phyloP scores from a whole-genome alignment of 2,329 filamentous ascomycete species.

The Sporothrix variecibatus region DNA sequence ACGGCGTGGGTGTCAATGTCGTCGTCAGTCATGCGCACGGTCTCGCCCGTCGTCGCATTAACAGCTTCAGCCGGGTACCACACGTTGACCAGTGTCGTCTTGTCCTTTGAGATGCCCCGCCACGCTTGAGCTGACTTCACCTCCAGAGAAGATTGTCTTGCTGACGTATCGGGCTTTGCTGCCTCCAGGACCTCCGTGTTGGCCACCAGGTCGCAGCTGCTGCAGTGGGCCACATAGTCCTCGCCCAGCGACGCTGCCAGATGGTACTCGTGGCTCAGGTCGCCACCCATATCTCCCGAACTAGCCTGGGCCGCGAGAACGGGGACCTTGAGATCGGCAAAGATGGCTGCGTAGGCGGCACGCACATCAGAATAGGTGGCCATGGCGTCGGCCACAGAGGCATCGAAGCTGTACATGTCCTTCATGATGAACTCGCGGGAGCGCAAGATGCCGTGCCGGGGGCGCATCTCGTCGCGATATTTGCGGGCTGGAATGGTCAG shows the following conservation, averaged over 20 bases:
- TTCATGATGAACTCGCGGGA: constrained; percentile 97
- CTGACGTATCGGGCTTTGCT: neutral
- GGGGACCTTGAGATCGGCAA: constrained; percentile 79
- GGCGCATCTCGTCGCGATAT: constrained; percentile 89
- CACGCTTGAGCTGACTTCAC: constrained; percentile 46
- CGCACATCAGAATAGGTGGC: constrained; percentile 77
- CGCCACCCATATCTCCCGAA: constrained; percentile 94
- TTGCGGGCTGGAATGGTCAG: constrained; percentile 68
- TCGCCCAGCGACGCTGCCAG: constrained; percentile 78
- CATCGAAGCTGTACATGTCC: constrained; percentile 94
- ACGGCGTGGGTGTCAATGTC: constrained; percentile 59
- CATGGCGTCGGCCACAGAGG: constrained; percentile 66
- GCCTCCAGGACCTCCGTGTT: constrained; percentile 79
- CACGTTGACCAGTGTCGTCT: constrained; percentile 66
- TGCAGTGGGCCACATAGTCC: constrained; percentile 78
- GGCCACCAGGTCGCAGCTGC: constrained; percentile 70
- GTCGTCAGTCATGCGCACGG: constrained; percentile 34
- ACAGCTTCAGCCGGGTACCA: constrained; percentile 56
- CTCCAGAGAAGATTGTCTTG: neutral
- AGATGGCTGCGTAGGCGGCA: constrained; percentile 71
- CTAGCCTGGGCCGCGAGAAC: constrained; percentile 85
- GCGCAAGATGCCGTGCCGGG: constrained; percentile 82
- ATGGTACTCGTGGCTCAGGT: constrained; percentile 93
- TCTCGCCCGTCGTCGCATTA: constrained; percentile 25
- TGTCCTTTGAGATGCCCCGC: constrained; percentile 68